These are phyloP conservation scores for Penicillium verrucosum DNA, from an alignment of 2,329 filamentous ascomycete species.

Conservation along the genomic window DNA sequence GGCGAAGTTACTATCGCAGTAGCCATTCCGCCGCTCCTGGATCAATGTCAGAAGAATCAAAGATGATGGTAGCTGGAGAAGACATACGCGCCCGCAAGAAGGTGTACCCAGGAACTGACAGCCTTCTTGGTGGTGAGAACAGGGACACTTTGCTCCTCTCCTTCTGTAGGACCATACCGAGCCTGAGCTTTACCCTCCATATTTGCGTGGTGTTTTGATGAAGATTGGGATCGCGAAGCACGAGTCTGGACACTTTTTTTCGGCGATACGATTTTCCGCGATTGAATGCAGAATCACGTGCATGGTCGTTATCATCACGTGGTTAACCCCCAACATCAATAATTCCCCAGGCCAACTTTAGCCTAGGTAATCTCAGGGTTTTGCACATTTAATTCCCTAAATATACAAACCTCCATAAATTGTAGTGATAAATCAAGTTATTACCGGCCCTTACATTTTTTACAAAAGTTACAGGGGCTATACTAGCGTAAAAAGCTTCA, in stretches of 20 bases:
- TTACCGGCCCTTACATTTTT: too few relatives aligned
- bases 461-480: too few relatives aligned
- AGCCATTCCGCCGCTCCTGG: slow-evolving; percentile 67
- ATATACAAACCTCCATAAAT: too few relatives aligned
- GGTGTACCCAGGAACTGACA: slow-evolving; percentile 26
- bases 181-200: neutral
- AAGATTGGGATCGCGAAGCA: neutral
- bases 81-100: slow-evolving; percentile 37
- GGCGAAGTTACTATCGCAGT: slow-evolving; percentile 90
- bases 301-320: neutral
- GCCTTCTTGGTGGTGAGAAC: neutral
- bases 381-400: too few relatives aligned
- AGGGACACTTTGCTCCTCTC: neutral
- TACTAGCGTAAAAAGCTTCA: too few relatives aligned
- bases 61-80: slow-evolving; percentile 2
- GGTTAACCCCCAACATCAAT: fast-evolving
- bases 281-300: neutral
- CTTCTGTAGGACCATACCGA: neutral
- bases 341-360: neutral
- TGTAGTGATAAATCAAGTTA: too few relatives aligned
- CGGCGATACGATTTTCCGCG: neutral
- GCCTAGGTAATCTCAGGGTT: too few relatives aligned
- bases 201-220: neutral
- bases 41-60: neutral
- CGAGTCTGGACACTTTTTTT: neutral